These are phyloP conservation scores for Nannizzia gypsea DNA, from an alignment of 2,329 filamentous ascomycete species.

Conservation along the genomic window DNA sequence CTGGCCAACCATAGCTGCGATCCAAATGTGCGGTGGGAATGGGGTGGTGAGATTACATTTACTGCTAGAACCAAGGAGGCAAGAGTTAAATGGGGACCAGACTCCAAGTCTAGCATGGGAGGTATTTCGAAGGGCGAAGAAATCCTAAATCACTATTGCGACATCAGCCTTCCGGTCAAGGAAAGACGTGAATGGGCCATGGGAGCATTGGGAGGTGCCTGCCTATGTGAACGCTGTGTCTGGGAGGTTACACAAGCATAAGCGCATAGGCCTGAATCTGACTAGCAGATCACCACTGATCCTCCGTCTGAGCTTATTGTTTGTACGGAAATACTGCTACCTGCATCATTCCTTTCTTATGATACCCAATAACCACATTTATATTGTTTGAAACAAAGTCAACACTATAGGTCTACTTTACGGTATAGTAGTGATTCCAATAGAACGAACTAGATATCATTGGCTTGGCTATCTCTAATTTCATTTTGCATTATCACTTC, in stretches of 20 bases:
- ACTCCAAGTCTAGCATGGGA: conserved; percentile 39
- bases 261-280: background rate
- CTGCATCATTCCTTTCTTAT: no score
- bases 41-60: conserved; percentile 46
- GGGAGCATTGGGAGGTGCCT: conserved; percentile 78
- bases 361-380: no score
- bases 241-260: conserved; percentile 45
- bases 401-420: background rate
- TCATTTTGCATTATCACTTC: background rate
- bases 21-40: conserved; percentile 91
- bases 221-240: conserved; percentile 72
- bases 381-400: no score
- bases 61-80: conserved; percentile 24
- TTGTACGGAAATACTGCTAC: no score
- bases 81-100: conserved; percentile 25
- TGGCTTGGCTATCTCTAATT: background rate
- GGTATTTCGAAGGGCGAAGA: conserved; percentile 71
- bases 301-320: background rate
- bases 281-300: background rate
- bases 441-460: background rate
- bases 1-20: conserved; percentile 93
- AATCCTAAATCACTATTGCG: conserved; percentile 89
- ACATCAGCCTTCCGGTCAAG: conserved; percentile 63
- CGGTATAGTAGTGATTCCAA: background rate
- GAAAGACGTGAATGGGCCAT: conserved; percentile 78